These are phyloP conservation scores for Microdochium trichocladiopsis DNA, from an alignment of 2,329 filamentous ascomycete genomes.

Conservation along the genomic window DNA sequence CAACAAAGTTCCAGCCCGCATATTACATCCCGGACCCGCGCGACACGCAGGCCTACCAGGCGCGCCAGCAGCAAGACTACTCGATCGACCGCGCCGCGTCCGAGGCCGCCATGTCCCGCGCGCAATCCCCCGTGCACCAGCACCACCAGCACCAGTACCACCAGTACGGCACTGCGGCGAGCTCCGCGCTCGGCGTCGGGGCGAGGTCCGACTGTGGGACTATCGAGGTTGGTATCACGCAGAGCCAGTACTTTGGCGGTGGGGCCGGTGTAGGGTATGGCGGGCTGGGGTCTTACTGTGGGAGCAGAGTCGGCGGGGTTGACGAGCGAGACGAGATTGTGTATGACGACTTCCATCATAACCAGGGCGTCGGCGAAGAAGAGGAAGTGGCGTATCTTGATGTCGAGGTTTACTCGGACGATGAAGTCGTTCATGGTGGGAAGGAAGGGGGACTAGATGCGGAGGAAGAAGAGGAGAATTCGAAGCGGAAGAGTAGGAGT, in stretches of 20 bases:
- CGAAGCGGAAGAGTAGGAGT: background rate
- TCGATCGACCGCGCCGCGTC: background rate
- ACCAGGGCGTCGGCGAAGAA: background rate
- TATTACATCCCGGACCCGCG: background rate
- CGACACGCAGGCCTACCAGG: background rate
- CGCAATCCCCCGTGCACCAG: background rate
- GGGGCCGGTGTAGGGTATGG: background rate
- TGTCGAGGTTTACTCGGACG: background rate
- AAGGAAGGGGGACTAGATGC: background rate
- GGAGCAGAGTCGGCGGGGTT: background rate
- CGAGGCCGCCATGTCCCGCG: background rate
- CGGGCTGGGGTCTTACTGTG: background rate
- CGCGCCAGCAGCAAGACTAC: background rate
- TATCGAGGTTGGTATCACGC: background rate
- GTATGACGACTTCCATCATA: background rate
- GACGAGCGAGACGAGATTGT: background rate
- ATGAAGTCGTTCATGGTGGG: background rate
- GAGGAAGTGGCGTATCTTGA: background rate
- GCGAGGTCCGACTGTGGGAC: background rate
- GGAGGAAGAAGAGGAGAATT: background rate
- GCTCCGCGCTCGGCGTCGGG: background rate
- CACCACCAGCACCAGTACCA: background rate
- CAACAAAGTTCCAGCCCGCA: background rate
- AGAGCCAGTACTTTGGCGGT: background rate
- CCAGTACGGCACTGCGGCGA: background rate